phyloP scores from a whole-genome alignment of 139 green algal genomes.

The Spirogloea muscicola region DNA sequence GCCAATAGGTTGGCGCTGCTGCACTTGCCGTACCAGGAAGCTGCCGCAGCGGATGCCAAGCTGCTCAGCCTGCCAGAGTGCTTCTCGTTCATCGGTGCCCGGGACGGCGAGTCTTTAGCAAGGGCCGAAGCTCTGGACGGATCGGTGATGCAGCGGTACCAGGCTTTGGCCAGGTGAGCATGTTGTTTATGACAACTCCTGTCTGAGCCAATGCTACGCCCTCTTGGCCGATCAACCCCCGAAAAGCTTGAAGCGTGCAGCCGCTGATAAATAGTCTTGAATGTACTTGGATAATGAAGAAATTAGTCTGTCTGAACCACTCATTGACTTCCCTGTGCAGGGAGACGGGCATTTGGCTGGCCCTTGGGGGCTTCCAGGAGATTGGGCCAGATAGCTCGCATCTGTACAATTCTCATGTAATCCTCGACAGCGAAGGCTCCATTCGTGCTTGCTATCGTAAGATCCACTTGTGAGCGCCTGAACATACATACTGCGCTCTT shows the following conservation, averaged over 20 bases:
- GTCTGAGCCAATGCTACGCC: background rate
- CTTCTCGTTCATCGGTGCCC: conserved; percentile 77
- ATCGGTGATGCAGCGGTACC: conserved; percentile 67
- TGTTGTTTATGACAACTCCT: conserved; percentile 1
- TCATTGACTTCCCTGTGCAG: conserved; percentile 33
- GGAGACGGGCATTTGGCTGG: conserved; percentile 76
- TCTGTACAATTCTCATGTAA: conserved; percentile 86
- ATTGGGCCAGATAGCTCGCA: conserved; percentile 56
- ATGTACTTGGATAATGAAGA: background rate
- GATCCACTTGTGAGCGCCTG: conserved; percentile 80
- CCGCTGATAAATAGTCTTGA: background rate
- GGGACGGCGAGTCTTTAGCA: conserved; percentile 58
- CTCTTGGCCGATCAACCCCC: background rate
- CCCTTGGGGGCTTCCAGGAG: conserved; percentile 83
- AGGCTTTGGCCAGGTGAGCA: conserved; percentile 58
- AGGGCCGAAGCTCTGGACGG: conserved; percentile 64
- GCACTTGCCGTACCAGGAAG: background rate
- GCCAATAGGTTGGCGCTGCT: background rate
- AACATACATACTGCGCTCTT: no score
- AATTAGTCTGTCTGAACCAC: background rate
- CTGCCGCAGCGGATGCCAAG: conserved; percentile 31
- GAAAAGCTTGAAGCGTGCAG: background rate
- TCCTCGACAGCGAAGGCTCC: conserved; percentile 63
- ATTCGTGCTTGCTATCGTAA: conserved; percentile 66
- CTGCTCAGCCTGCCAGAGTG: conserved; percentile 91